Base-by-base conservation (phyloP, 1,284 basidiomycete species). In the Moniliella sp. region DNA sequence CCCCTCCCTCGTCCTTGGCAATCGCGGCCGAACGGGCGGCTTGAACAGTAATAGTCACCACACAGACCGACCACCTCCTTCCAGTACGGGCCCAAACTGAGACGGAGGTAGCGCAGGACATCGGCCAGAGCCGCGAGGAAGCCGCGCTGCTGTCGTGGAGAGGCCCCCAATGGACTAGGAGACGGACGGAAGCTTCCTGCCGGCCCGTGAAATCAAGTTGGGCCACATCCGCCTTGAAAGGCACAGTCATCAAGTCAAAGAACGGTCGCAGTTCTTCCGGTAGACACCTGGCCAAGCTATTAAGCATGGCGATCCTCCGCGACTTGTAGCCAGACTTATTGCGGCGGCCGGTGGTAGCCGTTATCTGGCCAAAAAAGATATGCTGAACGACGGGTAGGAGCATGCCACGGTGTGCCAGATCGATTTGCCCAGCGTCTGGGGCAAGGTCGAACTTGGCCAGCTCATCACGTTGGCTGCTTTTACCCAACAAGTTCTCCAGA, bases 241-340 rank as follows among this genome's bases (percentile, higher is more conserved):
- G 76, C 32, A 69, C 69, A n/a, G 94, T 62, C 83, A 97, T 97
- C 31, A 97, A 67, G 43, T 84, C 75, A 13, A 91, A 72, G 0
- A 97, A 66, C 0, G 81, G 65, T 1, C 65, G 64, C 4, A 94
- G 68, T 55, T 94, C 88, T 4, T 70, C 67, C 19, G 76, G 67
- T 0, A 68, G 66, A 48, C 78, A 83, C 1, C 72, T 72, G 2
- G 68, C 72, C 10, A 94, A 65, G 1, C 76, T 65, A 10, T 71
- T 66, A 14, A 97, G 66, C 8, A 94, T 73, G 1, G 83, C 80
- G 16, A n/a, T 23, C 8, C 21, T 7, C 8, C 7, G 8, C 21
- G 21, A 23, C n/a, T 64, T 72, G 65, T 60, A 78, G 18, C 81
- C 68, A 25, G 50, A 43, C 13, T 36, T 31, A 27, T 53, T 50